Base-by-base conservation (phyloP, 306 rosid genomes). In the Lupinus albus region DNA sequence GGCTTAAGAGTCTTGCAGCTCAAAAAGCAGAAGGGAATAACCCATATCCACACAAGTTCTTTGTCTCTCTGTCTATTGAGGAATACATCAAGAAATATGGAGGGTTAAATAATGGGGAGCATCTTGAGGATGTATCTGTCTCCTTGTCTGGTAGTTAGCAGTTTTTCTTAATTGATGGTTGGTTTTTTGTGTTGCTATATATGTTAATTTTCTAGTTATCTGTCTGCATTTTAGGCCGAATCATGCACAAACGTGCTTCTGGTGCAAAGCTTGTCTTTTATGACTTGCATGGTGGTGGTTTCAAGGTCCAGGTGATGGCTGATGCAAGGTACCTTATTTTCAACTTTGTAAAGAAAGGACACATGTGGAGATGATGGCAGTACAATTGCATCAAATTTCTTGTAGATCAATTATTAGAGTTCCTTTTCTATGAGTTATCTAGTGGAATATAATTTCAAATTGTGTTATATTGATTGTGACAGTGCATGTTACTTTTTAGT, bases 11-110 rank as follows among this genome's bases (percentile, higher is more conserved):
- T 74, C 91, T 93, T 66, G 83, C 80, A 33, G 47, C 76, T 59
- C 84, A 77, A 76, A 84, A 82, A 76, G 65, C 60, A 30, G 88
- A 84, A 12, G 84, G 86, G 56, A 76, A 13, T 41, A 85, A 93
- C 18, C 91, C 97, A 1, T 90, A 84, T 74, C 99, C 99, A 11
- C 94, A 90, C 79, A 93, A 88, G 67, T 93, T 93, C 77, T 50
- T 4, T 68, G 91, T 78, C n/a, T 15, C 90, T 10, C n/a, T 82
- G 86, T 65, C 92, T 44, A 67, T 90, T 33, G 67, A 6, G 9
- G 54, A 80, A 58, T 93, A 76, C 77, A 72, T 79, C 16, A 83
- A 79, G 52, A 78, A 75, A 35, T 91, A 79, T 75, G 81, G 54
- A 20, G 59, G 79, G 35, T 65, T 90, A 46, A 67, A 67, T 10